Conservation (phyloP, 192 early-diverging fungal genomes). For the Globomyces pollinis-pini region DNA sequence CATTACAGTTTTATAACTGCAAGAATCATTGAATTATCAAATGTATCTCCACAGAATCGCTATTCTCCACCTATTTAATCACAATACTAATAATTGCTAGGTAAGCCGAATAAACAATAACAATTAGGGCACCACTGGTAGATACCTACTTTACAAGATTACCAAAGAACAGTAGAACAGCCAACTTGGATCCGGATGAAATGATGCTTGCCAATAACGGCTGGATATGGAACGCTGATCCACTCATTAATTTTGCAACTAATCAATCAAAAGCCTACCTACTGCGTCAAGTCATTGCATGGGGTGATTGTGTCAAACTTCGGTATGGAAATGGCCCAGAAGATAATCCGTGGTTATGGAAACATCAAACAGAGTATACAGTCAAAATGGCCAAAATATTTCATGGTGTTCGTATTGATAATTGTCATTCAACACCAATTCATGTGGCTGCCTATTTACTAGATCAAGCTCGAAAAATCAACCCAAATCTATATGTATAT, state of each 20-base stretch:
- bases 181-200: slow-evolving; percentile 55
- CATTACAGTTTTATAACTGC: no score
- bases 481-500: slow-evolving; percentile 91
- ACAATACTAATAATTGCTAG: background rate
- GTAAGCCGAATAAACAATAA: slow-evolving; percentile 37
- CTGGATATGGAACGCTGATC: slow-evolving; percentile 78
- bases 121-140: no score
- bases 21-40: no score
- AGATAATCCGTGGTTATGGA: slow-evolving; percentile 95
- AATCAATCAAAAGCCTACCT: slow-evolving; percentile 81
- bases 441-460: slow-evolving; percentile 89
- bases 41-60: no score
- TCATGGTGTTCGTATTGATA: slow-evolving; percentile 97
- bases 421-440: slow-evolving; percentile 97
- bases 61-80: slow-evolving; percentile 1
- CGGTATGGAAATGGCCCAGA: slow-evolving; percentile 80
- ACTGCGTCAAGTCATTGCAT: slow-evolving; percentile 90
- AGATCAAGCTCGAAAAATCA: slow-evolving; percentile 73
- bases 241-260: slow-evolving; percentile 89
- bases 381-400: slow-evolving; percentile 79
- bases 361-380: slow-evolving; percentile 86
- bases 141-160: slow-evolving; percentile 92
- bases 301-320: slow-evolving; percentile 99
- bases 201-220: slow-evolving; percentile 89
- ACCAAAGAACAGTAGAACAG: slow-evolving; percentile 45